A percentile compares a stretch with the other conserved stretches of the same genome.
phyloP scores from a whole-genome alignment of 1,284 basidiomycete species.

The Gymnopus androsaceus region DNA sequence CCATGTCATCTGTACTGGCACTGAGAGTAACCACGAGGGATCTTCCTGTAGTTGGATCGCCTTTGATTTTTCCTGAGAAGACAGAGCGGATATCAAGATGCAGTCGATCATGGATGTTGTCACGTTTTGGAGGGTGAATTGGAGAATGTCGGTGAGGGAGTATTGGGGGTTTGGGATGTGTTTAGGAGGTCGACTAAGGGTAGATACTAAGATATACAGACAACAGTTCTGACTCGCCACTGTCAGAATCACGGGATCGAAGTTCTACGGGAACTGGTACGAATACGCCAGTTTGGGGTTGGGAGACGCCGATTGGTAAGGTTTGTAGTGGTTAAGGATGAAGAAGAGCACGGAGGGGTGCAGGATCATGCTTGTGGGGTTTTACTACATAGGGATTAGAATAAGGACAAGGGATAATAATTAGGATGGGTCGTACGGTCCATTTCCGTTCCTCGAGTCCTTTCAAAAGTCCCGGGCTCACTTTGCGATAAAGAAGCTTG shows the following conservation, averaged over 20 bases:
- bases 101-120: slow-evolving; percentile 83
- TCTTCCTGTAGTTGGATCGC: slow-evolving; percentile 87
- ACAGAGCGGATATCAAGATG: slow-evolving; percentile 80
- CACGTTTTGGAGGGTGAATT: slow-evolving; percentile 71
- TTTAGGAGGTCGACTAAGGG: slow-evolving; percentile 79
- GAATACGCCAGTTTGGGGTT: slow-evolving; percentile 92
- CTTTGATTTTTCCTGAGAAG: slow-evolving; percentile 74
- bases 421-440: no score
- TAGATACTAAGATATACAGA: slow-evolving; percentile 5
- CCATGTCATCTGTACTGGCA: slow-evolving; percentile 60
- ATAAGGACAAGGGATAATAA: slow-evolving; percentile 4
- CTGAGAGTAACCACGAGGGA: slow-evolving; percentile 93
- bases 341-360: slow-evolving; percentile 94
- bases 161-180: slow-evolving; percentile 46
- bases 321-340: slow-evolving; percentile 96
- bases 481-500: slow-evolving; percentile 39
- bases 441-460: no score
- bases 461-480: slow-evolving; percentile 40
- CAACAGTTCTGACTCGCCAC: slow-evolving; percentile 47
- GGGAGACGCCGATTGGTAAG: slow-evolving; percentile 82
- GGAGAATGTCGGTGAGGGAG: slow-evolving; percentile 65
- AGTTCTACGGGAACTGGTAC: slow-evolving; percentile 84
- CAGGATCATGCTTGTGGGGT: slow-evolving; percentile 77
- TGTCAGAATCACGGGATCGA: slow-evolving; percentile 80
- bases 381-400: no score